phyloP scores from a whole-genome alignment of 192 early-diverging fungal genomes.

The Polychytrium aggregatum region DNA sequence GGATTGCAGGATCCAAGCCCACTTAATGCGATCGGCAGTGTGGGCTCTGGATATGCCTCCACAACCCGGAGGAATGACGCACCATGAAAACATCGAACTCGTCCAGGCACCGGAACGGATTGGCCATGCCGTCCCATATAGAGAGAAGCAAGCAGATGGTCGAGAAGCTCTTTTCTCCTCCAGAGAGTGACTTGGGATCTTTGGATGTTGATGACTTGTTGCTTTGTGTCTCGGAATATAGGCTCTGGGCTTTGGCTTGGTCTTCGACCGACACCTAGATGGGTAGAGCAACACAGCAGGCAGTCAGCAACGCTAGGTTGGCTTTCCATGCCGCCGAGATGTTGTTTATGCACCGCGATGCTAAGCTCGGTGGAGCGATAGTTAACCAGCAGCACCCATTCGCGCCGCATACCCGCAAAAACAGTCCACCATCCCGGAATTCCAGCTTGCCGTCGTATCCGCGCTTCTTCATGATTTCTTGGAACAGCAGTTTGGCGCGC shows the following conservation, averaged over 20 bases:
- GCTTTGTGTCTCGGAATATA: too few relatives aligned
- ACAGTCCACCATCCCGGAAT: too few relatives aligned
- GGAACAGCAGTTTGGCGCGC: slow-evolving; percentile 64
- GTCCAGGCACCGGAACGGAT: slow-evolving; percentile 87
- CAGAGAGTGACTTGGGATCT: slow-evolving; percentile 84
- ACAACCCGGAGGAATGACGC: neutral
- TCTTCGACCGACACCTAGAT: neutral
- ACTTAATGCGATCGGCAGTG: neutral
- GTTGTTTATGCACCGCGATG: slow-evolving; percentile 59
- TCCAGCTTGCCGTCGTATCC: slow-evolving; percentile 80
- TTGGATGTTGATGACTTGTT: too few relatives aligned
- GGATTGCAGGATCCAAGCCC: too few relatives aligned
- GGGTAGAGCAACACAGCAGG: slow-evolving; percentile 7
- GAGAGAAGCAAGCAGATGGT: slow-evolving; percentile 87
- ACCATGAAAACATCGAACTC: slow-evolving; percentile 99
- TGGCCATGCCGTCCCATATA: slow-evolving; percentile 86
- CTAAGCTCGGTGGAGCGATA: slow-evolving; percentile 50
- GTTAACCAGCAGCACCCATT: slow-evolving; percentile 65
- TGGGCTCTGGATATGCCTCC: neutral
- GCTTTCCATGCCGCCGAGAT: too few relatives aligned
- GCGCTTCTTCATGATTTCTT: slow-evolving; percentile 58
- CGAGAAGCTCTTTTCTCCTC: slow-evolving; percentile 95
- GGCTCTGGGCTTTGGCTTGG: slow-evolving; percentile 23
- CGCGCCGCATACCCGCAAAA: too few relatives aligned
- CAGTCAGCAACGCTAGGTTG: too few relatives aligned